Evolutionary conservation across 805 yeast species (phyloP), one percentile per base, ranked within the genome.

Genomic region (Nakazawaea peltata): DNA sequence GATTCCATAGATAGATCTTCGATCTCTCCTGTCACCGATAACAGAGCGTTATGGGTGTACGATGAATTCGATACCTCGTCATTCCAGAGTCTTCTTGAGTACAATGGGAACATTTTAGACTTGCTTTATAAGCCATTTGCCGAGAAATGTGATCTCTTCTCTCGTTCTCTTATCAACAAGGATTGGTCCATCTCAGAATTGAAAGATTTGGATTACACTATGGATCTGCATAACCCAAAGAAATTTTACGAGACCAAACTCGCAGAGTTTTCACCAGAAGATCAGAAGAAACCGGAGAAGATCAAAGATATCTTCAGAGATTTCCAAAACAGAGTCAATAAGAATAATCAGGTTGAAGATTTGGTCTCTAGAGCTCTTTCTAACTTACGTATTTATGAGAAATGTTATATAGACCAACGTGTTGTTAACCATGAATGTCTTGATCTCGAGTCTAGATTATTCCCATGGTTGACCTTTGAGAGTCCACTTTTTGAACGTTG

Each of bases 131-230:
- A 22, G 16, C 33, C 60, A 4, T 46, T 61, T 22, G 44, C 47
- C 4, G 56, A 66, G 31, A 60, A 67, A 38, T 74, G 81, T 48
- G 48, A 54, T 26, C 40, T 54, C 4, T 74, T 69, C 43, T 71
- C 73, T 45, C 53, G 61, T 28, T 59, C 57, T 33, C 46, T 74
- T 5, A 29, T 40, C 12, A 51, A 67, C 30, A 57, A 61, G 14
- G 63, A 68, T 25, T 74, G 81, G 81, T 33, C 36, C 10, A 29
- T 37, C 7, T 18, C 22, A 5, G 32, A 26, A 19, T 37, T 37
- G 24, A 25, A 19, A 3, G 37, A 33, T 12, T 17, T 32, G 24
- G 41, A 37, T 29, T 33, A 37, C 24, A 30, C 33, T 3, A 33
- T 36, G 7, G 36, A 32, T 23, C 30, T 30, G 11, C 2, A 18